Conservation (phyloP, 2,329 filamentous ascomycete species). For the Alternaria gaisen region DNA sequence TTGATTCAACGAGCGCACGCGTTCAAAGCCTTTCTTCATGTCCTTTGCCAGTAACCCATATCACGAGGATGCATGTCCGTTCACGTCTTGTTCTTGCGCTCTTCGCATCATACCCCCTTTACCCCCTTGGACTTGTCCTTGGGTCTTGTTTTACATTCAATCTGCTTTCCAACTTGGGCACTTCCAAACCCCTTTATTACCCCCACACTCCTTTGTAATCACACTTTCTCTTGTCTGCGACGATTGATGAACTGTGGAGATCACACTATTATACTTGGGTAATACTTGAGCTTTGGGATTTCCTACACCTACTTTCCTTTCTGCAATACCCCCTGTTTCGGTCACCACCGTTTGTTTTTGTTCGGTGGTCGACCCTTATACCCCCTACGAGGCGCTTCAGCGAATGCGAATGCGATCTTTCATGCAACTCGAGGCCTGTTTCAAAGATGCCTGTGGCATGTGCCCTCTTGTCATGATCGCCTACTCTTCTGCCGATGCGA, state of each 20-base stretch:
- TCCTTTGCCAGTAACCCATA: conserved; percentile 1
- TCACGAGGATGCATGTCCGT: conserved; percentile 33
- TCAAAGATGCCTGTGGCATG: conserved; percentile 19
- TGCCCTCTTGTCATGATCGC: conserved; percentile 12
- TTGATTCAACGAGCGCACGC: conserved; percentile 28
- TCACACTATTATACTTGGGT: conserved; percentile 8
- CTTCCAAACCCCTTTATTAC: conserved; percentile 21
- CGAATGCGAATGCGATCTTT: conserved; percentile 4
- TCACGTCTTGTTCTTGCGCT: conserved; percentile 10
- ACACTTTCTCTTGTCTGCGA: conserved; percentile 36
- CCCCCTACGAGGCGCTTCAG: conserved; percentile 10
- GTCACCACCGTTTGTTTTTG: conserved; percentile 15
- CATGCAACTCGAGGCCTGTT: neutral
- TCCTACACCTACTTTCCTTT: conserved; percentile 7
- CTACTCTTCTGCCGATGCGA: conserved; percentile 13
- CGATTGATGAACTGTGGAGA: conserved; percentile 36
- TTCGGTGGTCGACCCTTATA: conserved; percentile 5
- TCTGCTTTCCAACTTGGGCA: conserved; percentile 22
- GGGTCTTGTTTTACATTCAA: conserved; percentile 4
- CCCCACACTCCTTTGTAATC: conserved; percentile 37
- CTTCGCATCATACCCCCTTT: conserved; percentile 16
- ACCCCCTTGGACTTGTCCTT: conserved; percentile 19
- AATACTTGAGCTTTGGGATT: conserved; percentile 1
- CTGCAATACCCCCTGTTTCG: conserved; percentile 1
- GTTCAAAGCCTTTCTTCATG: conserved; percentile 24